phyloP scores from a whole-genome alignment of 805 yeast species.

The Yarrowia bubula region DNA sequence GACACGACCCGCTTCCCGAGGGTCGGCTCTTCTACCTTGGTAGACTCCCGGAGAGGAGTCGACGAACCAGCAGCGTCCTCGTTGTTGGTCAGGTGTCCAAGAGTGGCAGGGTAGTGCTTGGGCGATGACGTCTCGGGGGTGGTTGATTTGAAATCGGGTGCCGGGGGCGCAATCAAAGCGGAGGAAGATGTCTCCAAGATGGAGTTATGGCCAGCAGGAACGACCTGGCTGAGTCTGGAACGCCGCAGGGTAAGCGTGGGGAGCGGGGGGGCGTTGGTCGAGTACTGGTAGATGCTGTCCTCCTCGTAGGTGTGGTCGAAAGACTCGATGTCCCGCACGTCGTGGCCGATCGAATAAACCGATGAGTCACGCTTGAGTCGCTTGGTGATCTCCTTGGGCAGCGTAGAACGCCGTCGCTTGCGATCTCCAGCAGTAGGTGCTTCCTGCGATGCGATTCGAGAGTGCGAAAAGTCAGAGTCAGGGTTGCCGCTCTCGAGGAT shows the following conservation, averaged over 20 bases:
- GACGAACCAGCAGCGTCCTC: neutral
- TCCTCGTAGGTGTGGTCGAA: conserved; percentile 8
- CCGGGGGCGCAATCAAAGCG: neutral
- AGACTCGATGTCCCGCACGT: neutral
- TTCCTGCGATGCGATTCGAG: neutral
- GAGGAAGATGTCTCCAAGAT: conserved; percentile 2
- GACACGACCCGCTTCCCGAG: neutral
- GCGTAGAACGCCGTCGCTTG: neutral
- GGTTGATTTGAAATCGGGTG: neutral
- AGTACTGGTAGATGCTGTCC: neutral
- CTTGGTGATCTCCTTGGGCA: conserved; percentile 14
- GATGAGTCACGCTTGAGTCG: conserved; percentile 20
- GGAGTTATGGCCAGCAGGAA: neutral
- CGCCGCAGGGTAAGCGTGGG: neutral
- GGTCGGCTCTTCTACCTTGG: neutral
- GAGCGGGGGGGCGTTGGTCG: no score
- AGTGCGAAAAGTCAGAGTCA: neutral
- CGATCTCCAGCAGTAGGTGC: neutral
- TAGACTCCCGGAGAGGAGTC: neutral
- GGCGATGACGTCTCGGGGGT: neutral
- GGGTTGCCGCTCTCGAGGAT: neutral
- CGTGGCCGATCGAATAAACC: neutral
- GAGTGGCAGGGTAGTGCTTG: neutral
- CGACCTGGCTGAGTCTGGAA: neutral
- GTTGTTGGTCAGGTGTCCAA: neutral